These are phyloP conservation scores for Fusarium camptoceras DNA, from an alignment of 2,329 filamentous ascomycete genomes.

Conservation along the genomic window DNA sequence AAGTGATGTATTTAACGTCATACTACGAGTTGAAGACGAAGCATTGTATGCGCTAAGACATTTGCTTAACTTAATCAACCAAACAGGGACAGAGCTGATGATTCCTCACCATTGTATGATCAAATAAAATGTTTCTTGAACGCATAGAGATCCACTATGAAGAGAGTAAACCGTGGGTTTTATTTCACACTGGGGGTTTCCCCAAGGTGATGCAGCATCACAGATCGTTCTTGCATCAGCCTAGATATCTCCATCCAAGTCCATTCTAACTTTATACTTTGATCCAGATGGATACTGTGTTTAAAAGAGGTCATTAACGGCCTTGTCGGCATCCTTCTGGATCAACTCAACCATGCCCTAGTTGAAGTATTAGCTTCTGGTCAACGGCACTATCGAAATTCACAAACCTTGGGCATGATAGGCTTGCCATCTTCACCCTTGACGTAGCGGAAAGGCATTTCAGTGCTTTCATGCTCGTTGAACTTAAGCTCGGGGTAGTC, in stretches of 20 bases:
- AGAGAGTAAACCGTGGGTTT: neutral
- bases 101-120: neutral
- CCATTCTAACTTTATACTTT: neutral
- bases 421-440: constrained; percentile 78
- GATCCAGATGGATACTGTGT: neutral
- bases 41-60: neutral
- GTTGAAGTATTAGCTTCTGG: constrained; percentile 39
- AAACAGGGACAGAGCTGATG: neutral
- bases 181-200: neutral
- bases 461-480: constrained; percentile 90
- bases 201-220: neutral
- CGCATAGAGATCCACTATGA: neutral
- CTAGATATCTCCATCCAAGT: neutral
- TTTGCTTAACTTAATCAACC: neutral
- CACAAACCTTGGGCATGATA: constrained; percentile 85
- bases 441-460: constrained; percentile 99
- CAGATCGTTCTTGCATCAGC: neutral
- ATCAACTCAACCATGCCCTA: constrained; percentile 97
- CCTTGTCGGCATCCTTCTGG: constrained; percentile 92
- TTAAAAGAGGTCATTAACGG: constrained; percentile 85
- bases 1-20: neutral
- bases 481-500: constrained; percentile 92
- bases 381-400: no score
- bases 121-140: neutral
- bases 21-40: neutral